Conservation (phyloP, 176 grass and related monocot species). For the Melocanna baccifera region DNA sequence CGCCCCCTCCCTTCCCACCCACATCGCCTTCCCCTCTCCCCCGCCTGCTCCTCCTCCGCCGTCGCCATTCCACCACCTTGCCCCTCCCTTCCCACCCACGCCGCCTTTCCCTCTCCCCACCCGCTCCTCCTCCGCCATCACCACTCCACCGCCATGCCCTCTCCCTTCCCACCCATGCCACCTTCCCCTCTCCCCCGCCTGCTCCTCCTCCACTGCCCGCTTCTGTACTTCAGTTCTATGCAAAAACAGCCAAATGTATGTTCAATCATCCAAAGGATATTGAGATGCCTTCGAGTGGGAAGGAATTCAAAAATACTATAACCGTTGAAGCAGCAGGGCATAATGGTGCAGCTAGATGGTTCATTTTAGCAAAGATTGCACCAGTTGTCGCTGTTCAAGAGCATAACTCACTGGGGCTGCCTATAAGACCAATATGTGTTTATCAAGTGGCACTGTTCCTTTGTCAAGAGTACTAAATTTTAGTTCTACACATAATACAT, state of each 20-base stretch:
- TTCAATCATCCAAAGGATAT: slow-evolving; percentile 79
- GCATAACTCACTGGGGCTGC: slow-evolving; percentile 78
- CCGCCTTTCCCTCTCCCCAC: too few species aligned
- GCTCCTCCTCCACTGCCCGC: neutral
- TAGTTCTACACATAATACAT: neutral
- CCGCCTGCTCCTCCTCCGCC: too few species aligned
- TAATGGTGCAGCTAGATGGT: slow-evolving; percentile 24
- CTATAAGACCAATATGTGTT: slow-evolving; percentile 63
- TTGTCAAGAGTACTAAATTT: slow-evolving; percentile 15
- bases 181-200: too few species aligned
- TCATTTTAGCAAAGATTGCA: slow-evolving; percentile 40
- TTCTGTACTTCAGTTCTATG: slow-evolving; percentile 53
- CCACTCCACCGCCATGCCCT: too few species aligned
- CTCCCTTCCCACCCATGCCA: too few species aligned
- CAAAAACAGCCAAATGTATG: slow-evolving; percentile 73
- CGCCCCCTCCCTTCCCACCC: too few species aligned
- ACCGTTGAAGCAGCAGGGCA: slow-evolving; percentile 31
- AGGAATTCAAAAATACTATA: slow-evolving; percentile 39
- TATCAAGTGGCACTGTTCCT: slow-evolving; percentile 22
- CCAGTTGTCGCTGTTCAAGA: slow-evolving; percentile 37
- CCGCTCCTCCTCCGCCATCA: too few species aligned
- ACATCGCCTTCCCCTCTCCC: too few species aligned
- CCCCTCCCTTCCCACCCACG: too few species aligned
- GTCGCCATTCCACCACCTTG: too few species aligned
- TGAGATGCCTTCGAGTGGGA: slow-evolving; percentile 28